These are phyloP conservation scores for Boechera retrofracta DNA, from an alignment of 345 rosid genomes.

Conservation along the genomic window DNA sequence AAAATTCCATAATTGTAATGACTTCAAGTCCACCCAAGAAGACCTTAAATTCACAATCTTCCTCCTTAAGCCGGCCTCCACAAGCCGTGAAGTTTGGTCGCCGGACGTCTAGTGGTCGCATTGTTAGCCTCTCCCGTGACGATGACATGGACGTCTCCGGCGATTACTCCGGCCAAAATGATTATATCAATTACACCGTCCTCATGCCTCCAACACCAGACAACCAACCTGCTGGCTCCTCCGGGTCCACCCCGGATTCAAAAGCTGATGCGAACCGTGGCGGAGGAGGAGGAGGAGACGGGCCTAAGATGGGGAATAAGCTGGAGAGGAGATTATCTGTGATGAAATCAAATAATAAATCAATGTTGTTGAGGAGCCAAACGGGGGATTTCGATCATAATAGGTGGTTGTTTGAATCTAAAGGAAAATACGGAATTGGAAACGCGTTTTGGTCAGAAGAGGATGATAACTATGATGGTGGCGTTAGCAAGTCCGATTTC, in stretches of 20 bases:
- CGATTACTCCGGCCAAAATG: constrained; percentile 69
- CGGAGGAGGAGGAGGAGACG: constrained; percentile 22
- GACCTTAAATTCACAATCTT: constrained; percentile 52
- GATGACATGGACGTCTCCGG: constrained; percentile 77
- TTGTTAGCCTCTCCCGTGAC: constrained; percentile 70
- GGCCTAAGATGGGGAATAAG: constrained; percentile 44
- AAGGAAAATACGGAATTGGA: constrained; percentile 64
- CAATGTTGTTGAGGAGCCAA: constrained; percentile 87
- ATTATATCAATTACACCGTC: constrained; percentile 87
- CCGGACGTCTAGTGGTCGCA: constrained; percentile 73
- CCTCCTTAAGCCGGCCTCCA: constrained; percentile 59
- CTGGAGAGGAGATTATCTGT: constrained; percentile 76
- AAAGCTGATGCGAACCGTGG: constrained; percentile 45
- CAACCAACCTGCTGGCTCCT: constrained; percentile 71
- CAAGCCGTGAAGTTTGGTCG: constrained; percentile 63
- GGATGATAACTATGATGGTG: constrained; percentile 49
- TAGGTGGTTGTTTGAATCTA: constrained; percentile 90
- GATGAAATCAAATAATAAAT: constrained; percentile 70
- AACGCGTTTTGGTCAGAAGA: constrained; percentile 85
- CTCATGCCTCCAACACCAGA: constrained; percentile 96
- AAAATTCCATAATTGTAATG: constrained; percentile 35
- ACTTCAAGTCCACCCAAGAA: constrained; percentile 54
- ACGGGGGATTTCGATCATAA: constrained; percentile 94
- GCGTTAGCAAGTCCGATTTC: constrained; percentile 78
- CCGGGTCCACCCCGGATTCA: constrained; percentile 47